Conservation (phyloP, 2,329 filamentous ascomycete species). For the Cladophialophora chaetospira region DNA sequence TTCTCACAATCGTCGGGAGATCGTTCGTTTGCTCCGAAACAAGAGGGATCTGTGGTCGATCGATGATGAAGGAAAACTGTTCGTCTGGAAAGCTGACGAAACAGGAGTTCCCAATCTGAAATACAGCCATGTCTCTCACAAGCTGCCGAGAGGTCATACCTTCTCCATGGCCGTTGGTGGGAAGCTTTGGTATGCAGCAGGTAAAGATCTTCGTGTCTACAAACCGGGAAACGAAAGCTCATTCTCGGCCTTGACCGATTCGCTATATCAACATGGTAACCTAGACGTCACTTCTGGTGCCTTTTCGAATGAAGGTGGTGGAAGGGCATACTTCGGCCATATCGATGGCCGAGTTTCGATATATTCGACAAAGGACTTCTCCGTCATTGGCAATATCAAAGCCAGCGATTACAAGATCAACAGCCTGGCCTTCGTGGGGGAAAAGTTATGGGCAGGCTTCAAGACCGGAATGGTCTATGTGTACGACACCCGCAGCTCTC, state of each 20-base stretch:
- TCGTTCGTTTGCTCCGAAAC: conserved; percentile 83
- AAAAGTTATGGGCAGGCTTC: conserved; percentile 88
- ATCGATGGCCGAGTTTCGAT: conserved; percentile 91
- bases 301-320: conserved; percentile 70
- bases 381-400: conserved; percentile 77
- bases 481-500: conserved; percentile 79
- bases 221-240: conserved; percentile 70
- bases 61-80: conserved; percentile 82
- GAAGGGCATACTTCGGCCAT: conserved; percentile 86
- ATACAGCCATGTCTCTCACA: conserved; percentile 73
- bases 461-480: conserved; percentile 93
- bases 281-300: conserved; percentile 88
- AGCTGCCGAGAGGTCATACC: conserved; percentile 76
- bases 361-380: conserved; percentile 77
- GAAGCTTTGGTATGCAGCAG: conserved; percentile 82
- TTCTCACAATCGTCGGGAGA: conserved; percentile 75
- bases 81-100: conserved; percentile 81
- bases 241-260: conserved; percentile 57
- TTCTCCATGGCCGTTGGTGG: conserved; percentile 87
- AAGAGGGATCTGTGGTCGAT: conserved; percentile 91
- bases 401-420: conserved; percentile 96
- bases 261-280: conserved; percentile 69
- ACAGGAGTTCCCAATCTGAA: conserved; percentile 73
- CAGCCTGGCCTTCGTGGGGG: conserved; percentile 75
- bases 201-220: conserved; percentile 85